Conservation (phyloP, 1,284 basidiomycete species). For the Gymnopus androsaceus region DNA sequence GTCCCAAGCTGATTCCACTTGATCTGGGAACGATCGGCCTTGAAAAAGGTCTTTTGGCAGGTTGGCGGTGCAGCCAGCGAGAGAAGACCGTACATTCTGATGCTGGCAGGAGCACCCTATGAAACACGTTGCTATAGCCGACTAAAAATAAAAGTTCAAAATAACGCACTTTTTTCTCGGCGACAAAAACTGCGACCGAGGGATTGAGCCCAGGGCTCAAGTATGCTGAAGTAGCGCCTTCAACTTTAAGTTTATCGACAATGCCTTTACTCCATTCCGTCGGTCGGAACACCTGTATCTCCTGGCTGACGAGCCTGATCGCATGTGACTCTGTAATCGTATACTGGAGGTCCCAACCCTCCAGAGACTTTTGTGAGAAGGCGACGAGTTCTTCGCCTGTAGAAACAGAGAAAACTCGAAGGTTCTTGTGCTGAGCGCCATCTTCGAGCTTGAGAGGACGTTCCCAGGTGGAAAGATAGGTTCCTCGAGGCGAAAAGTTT, state of each 20-base stretch:
- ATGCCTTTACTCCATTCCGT: slow-evolving; percentile 79
- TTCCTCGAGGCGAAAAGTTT: slow-evolving; percentile 90
- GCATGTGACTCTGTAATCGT: slow-evolving; percentile 91
- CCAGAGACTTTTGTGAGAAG: slow-evolving; percentile 83
- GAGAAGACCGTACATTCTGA: slow-evolving; percentile 82
- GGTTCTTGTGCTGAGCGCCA: slow-evolving; percentile 83
- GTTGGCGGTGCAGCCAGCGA: slow-evolving; percentile 63
- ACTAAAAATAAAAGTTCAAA: not conserved
- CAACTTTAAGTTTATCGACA: slow-evolving; percentile 79
- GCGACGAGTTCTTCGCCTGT: slow-evolving; percentile 81
- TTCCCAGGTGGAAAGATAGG: slow-evolving; percentile 94
- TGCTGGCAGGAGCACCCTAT: slow-evolving; percentile 89
- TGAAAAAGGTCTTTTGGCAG: slow-evolving; percentile 91
- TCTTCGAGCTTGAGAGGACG: slow-evolving; percentile 84
- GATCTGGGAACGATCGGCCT: slow-evolving; percentile 91
- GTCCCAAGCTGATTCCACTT: slow-evolving; percentile 97
- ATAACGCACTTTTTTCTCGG: slow-evolving; percentile 82
- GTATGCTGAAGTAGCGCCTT: slow-evolving; percentile 75
- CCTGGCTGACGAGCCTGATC: slow-evolving; percentile 78
- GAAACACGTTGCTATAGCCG: not conserved
- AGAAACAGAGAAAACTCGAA: slow-evolving; percentile 80
- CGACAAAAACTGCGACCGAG: slow-evolving; percentile 86
- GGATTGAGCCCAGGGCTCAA: slow-evolving; percentile 86
- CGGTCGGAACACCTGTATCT: slow-evolving; percentile 88
- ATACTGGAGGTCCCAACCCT: slow-evolving; percentile 89